phyloP scores from a whole-genome alignment of 2,329 filamentous ascomycete genomes.

The Diaporthe longicolla region DNA sequence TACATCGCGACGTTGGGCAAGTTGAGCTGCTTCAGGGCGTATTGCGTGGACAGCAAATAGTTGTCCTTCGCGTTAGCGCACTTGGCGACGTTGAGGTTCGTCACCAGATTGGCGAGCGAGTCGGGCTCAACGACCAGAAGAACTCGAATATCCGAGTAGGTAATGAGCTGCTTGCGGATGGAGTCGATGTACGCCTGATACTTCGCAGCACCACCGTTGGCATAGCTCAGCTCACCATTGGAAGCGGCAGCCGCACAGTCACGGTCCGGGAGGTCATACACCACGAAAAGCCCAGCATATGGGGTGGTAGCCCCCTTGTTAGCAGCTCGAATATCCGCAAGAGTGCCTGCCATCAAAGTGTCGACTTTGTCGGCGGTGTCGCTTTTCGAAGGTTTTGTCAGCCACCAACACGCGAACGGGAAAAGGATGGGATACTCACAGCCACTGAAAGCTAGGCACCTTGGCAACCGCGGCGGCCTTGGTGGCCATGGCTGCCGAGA shows the following conservation, averaged over 20 bases:
- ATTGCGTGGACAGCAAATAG: constrained; percentile 65
- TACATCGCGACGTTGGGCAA: constrained; percentile 71
- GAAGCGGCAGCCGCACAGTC: constrained; percentile 71
- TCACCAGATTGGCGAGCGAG: constrained; percentile 71
- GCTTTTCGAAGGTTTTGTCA: constrained; percentile 47
- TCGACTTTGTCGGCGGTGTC: constrained; percentile 65
- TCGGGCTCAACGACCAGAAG: constrained; percentile 68
- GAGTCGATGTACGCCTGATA: constrained; percentile 70
- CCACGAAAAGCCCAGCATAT: constrained; percentile 43
- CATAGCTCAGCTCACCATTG: constrained; percentile 69
- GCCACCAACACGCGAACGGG: not conserved
- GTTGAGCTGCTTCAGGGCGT: constrained; percentile 66
- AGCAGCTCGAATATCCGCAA: constrained; percentile 54
- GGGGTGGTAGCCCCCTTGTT: constrained; percentile 53
- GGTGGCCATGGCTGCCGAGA: constrained; percentile 68
- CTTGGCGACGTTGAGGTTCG: constrained; percentile 66
- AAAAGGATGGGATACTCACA: constrained; percentile 53
- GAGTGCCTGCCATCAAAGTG: constrained; percentile 58
- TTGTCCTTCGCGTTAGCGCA: constrained; percentile 62
- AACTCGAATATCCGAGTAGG: constrained; percentile 60
- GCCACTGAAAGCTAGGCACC: constrained; percentile 67
- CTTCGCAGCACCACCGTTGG: constrained; percentile 64
- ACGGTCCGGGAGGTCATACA: constrained; percentile 71
- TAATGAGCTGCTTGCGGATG: constrained; percentile 58
- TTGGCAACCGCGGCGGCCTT: constrained; percentile 66